These are phyloP conservation scores for Solanum hybrid DNA, from an alignment of 305 asterid genomes.

Conservation along the genomic window DNA sequence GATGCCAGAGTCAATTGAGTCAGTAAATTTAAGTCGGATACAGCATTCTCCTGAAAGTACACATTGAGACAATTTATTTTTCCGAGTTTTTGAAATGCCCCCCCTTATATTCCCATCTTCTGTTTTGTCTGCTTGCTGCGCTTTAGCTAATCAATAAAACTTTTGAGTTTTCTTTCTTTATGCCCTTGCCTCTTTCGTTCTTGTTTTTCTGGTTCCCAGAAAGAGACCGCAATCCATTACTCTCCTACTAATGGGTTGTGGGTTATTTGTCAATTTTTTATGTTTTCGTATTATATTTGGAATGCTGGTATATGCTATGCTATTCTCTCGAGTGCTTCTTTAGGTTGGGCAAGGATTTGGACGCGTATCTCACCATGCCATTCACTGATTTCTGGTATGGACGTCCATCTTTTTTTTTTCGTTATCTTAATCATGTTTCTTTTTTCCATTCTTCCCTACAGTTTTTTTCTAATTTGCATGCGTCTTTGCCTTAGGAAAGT, in stretches of 20 bases:
- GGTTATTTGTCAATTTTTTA: neutral
- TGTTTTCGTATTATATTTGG: neutral
- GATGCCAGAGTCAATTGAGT: conserved; percentile 54
- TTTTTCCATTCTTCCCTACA: neutral
- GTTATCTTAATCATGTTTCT: neutral
- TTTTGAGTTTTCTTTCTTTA: conserved; percentile 13
- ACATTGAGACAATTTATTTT: conserved; percentile 85
- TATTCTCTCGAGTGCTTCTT: neutral
- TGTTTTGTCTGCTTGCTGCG: conserved; percentile 33
- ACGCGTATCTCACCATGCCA: neutral
- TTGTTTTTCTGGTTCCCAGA: neutral
- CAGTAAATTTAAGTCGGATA: conserved; percentile 89
- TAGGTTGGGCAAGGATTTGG: conserved; percentile 4
- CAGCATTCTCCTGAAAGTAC: conserved; percentile 99
- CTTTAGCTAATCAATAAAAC: conserved; percentile 41
- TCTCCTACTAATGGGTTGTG: neutral
- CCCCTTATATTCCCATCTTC: conserved; percentile 17
- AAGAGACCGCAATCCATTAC: neutral
- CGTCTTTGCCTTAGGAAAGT: neutral
- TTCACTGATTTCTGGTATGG: conserved; percentile 1
- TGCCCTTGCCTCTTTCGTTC: neutral
- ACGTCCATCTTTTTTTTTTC: neutral
- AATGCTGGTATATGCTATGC: neutral
- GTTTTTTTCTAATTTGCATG: neutral
- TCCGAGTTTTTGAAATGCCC: conserved; percentile 34